Percentiles rank a stretch among this genome's conserved stretches.
Conservation (phyloP, 805 yeast genomes). For the Candida caryicola region DNA sequence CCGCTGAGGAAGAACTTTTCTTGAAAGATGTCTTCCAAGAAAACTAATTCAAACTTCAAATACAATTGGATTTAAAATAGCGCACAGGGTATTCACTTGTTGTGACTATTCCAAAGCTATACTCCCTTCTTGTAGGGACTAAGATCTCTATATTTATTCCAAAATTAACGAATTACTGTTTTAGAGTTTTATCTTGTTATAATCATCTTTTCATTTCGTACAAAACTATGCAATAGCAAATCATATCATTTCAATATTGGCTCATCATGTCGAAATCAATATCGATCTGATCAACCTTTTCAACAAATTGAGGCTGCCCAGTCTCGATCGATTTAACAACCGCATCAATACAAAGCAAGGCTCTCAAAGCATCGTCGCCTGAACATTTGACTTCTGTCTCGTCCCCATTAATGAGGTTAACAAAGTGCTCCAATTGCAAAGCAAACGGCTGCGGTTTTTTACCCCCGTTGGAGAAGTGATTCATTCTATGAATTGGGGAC, state of each 20-base stretch:
- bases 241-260: conserved; percentile 3
- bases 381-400: conserved; percentile 29
- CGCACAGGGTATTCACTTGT: no score
- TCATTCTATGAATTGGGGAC: conserved; percentile 18
- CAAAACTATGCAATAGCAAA: no score
- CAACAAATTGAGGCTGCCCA: conserved; percentile 32
- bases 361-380: conserved; percentile 38
- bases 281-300: conserved; percentile 19
- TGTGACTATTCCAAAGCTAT: no score
- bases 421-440: conserved; percentile 36
- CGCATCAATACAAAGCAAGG: conserved; percentile 36
- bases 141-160: background rate
- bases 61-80: no score
- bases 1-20: conserved; percentile 84
- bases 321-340: conserved; percentile 32
- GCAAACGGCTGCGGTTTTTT: conserved; percentile 30
- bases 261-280: conserved; percentile 10
- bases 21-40: conserved; percentile 66
- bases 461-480: conserved; percentile 1
- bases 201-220: background rate
- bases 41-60: conserved; percentile 1
- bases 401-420: conserved; percentile 30
- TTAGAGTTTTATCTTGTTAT: no score
- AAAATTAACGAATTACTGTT: background rate
- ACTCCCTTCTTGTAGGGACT: no score